These are phyloP conservation scores for Aspergillus intermedius DNA, from an alignment of 2,329 filamentous ascomycete genomes.

Conservation along the genomic window DNA sequence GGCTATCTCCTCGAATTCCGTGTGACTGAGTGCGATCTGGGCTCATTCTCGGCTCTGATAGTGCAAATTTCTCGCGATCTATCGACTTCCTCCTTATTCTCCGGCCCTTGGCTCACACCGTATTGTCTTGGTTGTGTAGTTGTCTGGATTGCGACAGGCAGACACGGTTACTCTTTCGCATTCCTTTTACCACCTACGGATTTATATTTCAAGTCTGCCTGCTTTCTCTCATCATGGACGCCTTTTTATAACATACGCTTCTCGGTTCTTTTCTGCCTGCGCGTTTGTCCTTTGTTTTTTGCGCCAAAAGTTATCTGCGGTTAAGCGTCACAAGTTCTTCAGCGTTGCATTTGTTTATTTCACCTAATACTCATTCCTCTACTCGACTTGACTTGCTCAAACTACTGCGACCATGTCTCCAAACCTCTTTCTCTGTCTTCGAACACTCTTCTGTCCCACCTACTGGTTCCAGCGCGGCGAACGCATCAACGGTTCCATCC, in stretches of 20 bases:
- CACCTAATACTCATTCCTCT: slow-evolving; percentile 2
- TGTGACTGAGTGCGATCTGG: neutral
- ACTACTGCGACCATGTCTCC: slow-evolving; percentile 37
- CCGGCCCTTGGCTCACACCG: too few relatives aligned
- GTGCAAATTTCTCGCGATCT: too few relatives aligned
- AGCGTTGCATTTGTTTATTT: slow-evolving; percentile 3
- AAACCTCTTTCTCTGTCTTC: slow-evolving; percentile 46
- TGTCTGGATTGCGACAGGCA: too few relatives aligned
- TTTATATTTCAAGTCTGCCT: neutral
- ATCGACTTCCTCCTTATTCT: too few relatives aligned
- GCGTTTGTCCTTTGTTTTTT: slow-evolving; percentile 7
- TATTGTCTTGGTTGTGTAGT: too few relatives aligned
- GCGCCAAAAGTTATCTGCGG: slow-evolving; percentile 10
- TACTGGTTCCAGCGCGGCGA: slow-evolving; percentile 44
- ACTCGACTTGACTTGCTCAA: neutral
- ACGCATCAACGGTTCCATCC: slow-evolving; percentile 31
- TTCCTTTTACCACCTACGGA: neutral
- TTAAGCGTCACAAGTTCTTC: slow-evolving; percentile 18
- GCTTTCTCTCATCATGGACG: neutral
- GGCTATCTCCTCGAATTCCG: neutral
- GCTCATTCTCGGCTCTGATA: neutral
- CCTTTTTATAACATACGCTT: neutral
- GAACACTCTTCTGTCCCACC: slow-evolving; percentile 42
- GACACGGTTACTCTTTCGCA: too few relatives aligned
- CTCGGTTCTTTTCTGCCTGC: slow-evolving; percentile 5